These are phyloP conservation scores for Naematelia aurantialba DNA, from an alignment of 768 basidiomycete species.

Conservation along the genomic window DNA sequence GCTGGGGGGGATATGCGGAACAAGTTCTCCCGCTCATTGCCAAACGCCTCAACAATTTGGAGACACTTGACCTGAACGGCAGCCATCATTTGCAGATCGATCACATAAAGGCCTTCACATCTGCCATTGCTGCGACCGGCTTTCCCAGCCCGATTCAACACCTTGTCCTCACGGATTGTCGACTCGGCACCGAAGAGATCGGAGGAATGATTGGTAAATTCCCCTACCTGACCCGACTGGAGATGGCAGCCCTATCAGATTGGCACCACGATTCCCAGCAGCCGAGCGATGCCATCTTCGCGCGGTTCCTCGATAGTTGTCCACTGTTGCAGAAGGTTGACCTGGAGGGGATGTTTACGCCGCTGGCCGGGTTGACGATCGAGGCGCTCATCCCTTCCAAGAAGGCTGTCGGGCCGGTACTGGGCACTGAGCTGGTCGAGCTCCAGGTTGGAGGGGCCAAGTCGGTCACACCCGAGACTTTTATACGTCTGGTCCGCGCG, in stretches of 20 bases:
- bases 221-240: slow-evolving; percentile 70
- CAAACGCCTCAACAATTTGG: slow-evolving; percentile 65
- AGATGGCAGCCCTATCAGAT: slow-evolving; percentile 70
- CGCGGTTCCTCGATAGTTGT: slow-evolving; percentile 60
- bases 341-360: slow-evolving; percentile 66
- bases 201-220: slow-evolving; percentile 67
- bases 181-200: slow-evolving; percentile 70
- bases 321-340: slow-evolving; percentile 72
- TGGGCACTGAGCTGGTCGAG: slow-evolving; percentile 23
- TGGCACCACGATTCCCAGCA: slow-evolving; percentile 57
- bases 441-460: slow-evolving; percentile 55
- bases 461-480: slow-evolving; percentile 63
- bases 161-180: slow-evolving; percentile 67
- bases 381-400: slow-evolving; percentile 59
- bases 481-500: slow-evolving; percentile 62
- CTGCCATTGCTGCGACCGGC: slow-evolving; percentile 68
- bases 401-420: slow-evolving; percentile 9
- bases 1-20: slow-evolving; percentile 55
- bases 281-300: background rate
- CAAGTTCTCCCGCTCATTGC: slow-evolving; percentile 65
- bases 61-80: slow-evolving; percentile 78
- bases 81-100: slow-evolving; percentile 58
- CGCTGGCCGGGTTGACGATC: slow-evolving; percentile 43
- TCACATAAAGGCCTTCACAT: slow-evolving; percentile 34
- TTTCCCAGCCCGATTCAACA: slow-evolving; percentile 69